Conservation (phyloP, 495 filamentous ascomycete genomes). For the Durotheca rogersii region DNA sequence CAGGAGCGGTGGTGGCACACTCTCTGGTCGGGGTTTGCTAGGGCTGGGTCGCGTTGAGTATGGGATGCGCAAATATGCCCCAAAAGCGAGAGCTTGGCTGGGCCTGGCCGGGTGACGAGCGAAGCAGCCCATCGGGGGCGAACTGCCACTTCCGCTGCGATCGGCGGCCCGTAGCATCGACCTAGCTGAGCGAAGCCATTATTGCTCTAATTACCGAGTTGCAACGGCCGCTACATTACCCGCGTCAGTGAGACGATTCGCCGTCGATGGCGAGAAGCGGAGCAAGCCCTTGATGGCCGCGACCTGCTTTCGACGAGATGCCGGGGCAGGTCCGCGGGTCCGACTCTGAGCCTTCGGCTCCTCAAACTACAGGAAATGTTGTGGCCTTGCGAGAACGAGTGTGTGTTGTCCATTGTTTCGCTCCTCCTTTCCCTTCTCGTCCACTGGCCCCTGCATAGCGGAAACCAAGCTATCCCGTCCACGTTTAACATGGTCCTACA, state of each 20-base stretch:
- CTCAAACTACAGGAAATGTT: conserved; percentile 1
- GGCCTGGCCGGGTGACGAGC: conserved; percentile 3
- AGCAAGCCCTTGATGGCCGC: conserved; percentile 3
- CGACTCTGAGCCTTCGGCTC: neutral
- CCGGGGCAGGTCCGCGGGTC: conserved; percentile 12
- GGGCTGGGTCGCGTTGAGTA: too few species aligned
- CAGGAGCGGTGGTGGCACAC: conserved; percentile 6
- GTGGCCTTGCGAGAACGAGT: neutral
- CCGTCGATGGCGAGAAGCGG: neutral
- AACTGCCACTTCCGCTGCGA: too few species aligned
- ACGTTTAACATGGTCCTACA: neutral
- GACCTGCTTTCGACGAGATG: conserved; percentile 4
- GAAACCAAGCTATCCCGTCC: conserved; percentile 4
- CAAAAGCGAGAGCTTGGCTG: conserved; percentile 3
- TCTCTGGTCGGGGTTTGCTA: conserved; percentile 24
- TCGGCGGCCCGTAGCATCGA: neutral
- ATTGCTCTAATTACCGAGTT: too few species aligned
- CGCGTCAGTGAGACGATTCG: neutral
- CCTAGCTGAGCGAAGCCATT: too few species aligned
- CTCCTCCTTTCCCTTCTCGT: neutral
- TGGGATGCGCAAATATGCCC: neutral
- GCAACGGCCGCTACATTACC: conserved; percentile 1
- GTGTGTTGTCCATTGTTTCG: neutral
- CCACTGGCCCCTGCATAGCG: neutral
- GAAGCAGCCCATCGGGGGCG: too few species aligned